Evolutionary conservation across 1,284 basidiomycete genomes (phyloP).

Genomic region (Volvariella surrecta): DNA sequence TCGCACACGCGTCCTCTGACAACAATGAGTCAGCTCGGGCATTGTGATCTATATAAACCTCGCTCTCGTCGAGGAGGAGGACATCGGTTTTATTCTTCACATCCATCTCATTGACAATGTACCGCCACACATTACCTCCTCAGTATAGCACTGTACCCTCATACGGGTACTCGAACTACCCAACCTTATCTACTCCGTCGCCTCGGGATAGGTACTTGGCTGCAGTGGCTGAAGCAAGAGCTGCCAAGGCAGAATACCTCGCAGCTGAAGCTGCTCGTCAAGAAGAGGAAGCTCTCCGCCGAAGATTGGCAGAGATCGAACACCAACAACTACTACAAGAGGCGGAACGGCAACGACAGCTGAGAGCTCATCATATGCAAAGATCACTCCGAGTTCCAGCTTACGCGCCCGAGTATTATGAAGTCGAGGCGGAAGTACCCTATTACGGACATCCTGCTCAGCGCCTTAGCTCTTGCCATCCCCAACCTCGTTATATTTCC

Average conservation of each 20-base stretch:
- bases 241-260: conserved; percentile 19
- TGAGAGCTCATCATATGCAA: background rate
- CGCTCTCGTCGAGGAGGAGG: background rate
- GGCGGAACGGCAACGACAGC: background rate
- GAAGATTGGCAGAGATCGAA: conserved; percentile 15
- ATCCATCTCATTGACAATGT: background rate
- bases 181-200: background rate
- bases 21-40: background rate
- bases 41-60: background rate
- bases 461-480: background rate
- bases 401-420: background rate
- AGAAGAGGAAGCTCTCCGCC: conserved; percentile 23
- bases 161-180: background rate
- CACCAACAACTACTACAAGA: background rate
- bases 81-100: background rate
- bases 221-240: background rate
- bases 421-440: background rate
- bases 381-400: background rate
- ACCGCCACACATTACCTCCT: background rate
- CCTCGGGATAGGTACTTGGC: background rate
- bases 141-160: background rate
- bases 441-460: background rate
- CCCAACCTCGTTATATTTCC: background rate
- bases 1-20: background rate
- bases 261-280: conserved; percentile 21